phyloP scores from a whole-genome alignment of 805 yeast genomes.

The Metschnikowia rubicola region DNA sequence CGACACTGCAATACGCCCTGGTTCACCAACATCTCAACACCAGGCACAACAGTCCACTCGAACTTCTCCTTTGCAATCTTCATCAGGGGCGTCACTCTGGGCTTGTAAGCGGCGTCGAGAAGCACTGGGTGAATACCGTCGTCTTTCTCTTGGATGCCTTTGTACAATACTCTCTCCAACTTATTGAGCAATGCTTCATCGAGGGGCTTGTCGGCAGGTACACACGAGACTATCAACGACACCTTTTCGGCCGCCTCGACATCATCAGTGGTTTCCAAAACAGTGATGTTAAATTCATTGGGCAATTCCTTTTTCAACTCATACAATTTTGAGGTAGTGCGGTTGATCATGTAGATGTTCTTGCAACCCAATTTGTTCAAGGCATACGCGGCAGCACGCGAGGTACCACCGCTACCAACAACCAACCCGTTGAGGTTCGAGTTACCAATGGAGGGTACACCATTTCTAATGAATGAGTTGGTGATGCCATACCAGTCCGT shows the following conservation, averaged over 20 bases:
- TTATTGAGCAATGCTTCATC: slow-evolving; percentile 48
- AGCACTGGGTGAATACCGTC: slow-evolving; percentile 51
- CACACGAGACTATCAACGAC: slow-evolving; percentile 68
- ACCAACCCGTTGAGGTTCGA: slow-evolving; percentile 60
- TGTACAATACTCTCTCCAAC: slow-evolving; percentile 46
- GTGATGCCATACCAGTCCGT: slow-evolving; percentile 94
- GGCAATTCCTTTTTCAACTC: slow-evolving; percentile 64
- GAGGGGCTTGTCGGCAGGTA: slow-evolving; percentile 77
- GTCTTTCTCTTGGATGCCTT: slow-evolving; percentile 29
- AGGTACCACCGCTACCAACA: slow-evolving; percentile 97
- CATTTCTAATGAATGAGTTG: slow-evolving; percentile 60
- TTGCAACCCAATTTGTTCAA: slow-evolving; percentile 72
- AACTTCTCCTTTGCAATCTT: slow-evolving; percentile 57
- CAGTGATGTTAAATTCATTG: slow-evolving; percentile 51
- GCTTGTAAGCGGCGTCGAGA: slow-evolving; percentile 94
- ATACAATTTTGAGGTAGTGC: slow-evolving; percentile 65
- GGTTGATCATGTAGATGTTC: slow-evolving; percentile 73
- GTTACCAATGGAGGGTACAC: slow-evolving; percentile 47
- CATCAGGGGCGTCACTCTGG: slow-evolving; percentile 84
- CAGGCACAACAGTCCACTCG: slow-evolving; percentile 83
- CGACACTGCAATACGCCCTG: slow-evolving; percentile 90
- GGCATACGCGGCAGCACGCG: slow-evolving; percentile 92
- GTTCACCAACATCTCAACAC: slow-evolving; percentile 86
- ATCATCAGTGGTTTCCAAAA: slow-evolving; percentile 49
- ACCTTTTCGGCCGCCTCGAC: slow-evolving; percentile 45